These are phyloP conservation scores for Huntiella abstrusa DNA, from an alignment of 2,329 filamentous ascomycete species.

Conservation along the genomic window DNA sequence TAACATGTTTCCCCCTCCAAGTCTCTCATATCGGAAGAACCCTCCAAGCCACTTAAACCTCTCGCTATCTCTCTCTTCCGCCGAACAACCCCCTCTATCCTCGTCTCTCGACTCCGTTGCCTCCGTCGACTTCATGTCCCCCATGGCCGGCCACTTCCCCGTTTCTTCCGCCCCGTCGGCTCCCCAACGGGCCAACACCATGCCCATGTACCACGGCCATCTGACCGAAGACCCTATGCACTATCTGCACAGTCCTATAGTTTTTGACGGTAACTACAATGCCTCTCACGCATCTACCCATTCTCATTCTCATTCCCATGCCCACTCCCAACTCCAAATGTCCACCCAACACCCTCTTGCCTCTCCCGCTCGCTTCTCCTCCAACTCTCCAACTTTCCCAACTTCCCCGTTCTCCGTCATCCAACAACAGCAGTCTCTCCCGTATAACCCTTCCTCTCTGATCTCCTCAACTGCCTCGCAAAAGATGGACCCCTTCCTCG, in stretches of 20 bases:
- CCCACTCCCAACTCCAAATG: conserved; percentile 18
- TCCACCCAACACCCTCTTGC: background rate
- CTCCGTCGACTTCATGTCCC: conserved; percentile 44
- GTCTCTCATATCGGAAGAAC: conserved; percentile 22
- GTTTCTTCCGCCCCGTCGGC: background rate
- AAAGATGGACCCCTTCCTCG: background rate
- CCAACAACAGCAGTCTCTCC: no score
- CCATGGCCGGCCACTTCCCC: conserved; percentile 34
- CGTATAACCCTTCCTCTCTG: background rate
- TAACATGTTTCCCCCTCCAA: conserved; percentile 20
- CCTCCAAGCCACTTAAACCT: conserved; percentile 18
- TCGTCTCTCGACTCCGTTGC: conserved; percentile 36
- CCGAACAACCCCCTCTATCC: conserved; percentile 25
- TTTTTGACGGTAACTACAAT: conserved; percentile 15
- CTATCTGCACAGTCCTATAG: conserved; percentile 30
- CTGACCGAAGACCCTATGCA: conserved; percentile 15
- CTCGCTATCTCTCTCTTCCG: conserved; percentile 21
- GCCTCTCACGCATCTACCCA: background rate
- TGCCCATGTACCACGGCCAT: background rate
- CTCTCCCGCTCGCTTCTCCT: background rate
- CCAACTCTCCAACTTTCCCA: background rate
- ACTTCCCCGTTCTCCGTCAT: background rate
- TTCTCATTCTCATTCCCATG: background rate
- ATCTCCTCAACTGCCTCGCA: background rate
- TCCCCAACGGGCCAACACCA: conserved; percentile 13